Evolutionary conservation across 148 eudicot genomes (phyloP).

Genomic region (Amaranthus cruentus): DNA sequence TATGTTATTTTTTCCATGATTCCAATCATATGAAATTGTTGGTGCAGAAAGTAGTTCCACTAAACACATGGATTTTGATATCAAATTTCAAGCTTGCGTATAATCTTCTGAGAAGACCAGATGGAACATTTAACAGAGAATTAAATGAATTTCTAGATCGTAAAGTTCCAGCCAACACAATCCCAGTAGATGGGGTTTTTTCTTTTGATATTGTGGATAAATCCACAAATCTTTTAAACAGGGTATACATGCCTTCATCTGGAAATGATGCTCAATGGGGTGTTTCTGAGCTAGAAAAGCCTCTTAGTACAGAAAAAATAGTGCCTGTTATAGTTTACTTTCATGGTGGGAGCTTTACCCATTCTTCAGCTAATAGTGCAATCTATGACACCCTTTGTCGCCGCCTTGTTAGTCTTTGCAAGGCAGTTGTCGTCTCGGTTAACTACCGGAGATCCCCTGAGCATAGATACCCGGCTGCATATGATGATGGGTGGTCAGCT

Average conservation of each 20-base stretch:
- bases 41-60: slow-evolving; percentile 64
- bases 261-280: slow-evolving; percentile 33
- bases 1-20: neutral
- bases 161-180: slow-evolving; percentile 55
- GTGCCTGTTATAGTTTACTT: slow-evolving; percentile 77
- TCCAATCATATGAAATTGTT: neutral
- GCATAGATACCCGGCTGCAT: slow-evolving; percentile 63
- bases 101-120: slow-evolving; percentile 64
- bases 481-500: slow-evolving; percentile 80
- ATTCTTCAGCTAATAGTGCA: slow-evolving; percentile 71
- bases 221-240: slow-evolving; percentile 43
- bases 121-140: slow-evolving; percentile 73
- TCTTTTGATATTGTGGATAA: slow-evolving; percentile 65
- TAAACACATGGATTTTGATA: slow-evolving; percentile 78
- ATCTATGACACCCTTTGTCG: slow-evolving; percentile 75
- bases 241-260: slow-evolving; percentile 45
- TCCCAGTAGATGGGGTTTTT: slow-evolving; percentile 64
- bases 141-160: slow-evolving; percentile 68
- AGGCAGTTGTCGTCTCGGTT: slow-evolving; percentile 71
- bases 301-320: slow-evolving; percentile 41
- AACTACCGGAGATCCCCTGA: slow-evolving; percentile 76
- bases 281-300: slow-evolving; percentile 41
- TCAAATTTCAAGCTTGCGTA: slow-evolving; percentile 82
- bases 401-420: slow-evolving; percentile 50
- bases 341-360: slow-evolving; percentile 85